These are phyloP conservation scores for Laburnicola sp. DNA, from an alignment of 2,329 filamentous ascomycete species.

Conservation along the genomic window DNA sequence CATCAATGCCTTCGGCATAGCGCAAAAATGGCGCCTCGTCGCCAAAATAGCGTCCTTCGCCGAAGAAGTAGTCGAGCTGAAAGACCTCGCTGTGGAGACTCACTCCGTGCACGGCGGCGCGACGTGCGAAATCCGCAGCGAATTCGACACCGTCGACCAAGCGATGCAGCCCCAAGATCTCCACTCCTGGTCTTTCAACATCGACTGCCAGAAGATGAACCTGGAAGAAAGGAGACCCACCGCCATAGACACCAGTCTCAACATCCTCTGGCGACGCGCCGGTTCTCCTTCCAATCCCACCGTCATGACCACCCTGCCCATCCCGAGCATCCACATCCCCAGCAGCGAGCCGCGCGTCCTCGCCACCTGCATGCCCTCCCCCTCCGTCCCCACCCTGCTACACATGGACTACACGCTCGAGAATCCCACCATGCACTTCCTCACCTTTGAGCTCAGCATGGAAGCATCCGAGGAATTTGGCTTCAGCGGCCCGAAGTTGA, in stretches of 20 bases:
- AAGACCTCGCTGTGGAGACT: constrained; percentile 67
- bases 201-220: constrained; percentile 73
- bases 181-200: constrained; percentile 70
- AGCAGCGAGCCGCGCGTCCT: constrained; percentile 86
- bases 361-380: constrained; percentile 49
- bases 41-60: constrained; percentile 77
- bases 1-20: constrained; percentile 62
- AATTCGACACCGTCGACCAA: constrained; percentile 28
- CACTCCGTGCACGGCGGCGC: constrained; percentile 65
- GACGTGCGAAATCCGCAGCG: constrained; percentile 53
- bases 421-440: constrained; percentile 90
- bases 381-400: constrained; percentile 26
- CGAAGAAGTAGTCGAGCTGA: constrained; percentile 60
- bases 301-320: constrained; percentile 63
- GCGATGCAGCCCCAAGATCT: constrained; percentile 68
- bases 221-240: constrained; percentile 81
- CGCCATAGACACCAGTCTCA: constrained; percentile 72
- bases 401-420: constrained; percentile 72
- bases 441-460: constrained; percentile 91
- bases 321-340: constrained; percentile 79
- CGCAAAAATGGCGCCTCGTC: constrained; percentile 79
- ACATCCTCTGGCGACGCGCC: constrained; percentile 78
- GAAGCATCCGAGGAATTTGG: constrained; percentile 91
- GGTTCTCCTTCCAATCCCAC: constrained; percentile 47
- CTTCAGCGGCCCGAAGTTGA: constrained; percentile 85